Evolutionary conservation across 2,329 filamentous ascomycete genomes (phyloP), one percentile per base, ranked within the genome.

Genomic region (Botrytis hyacinthi): DNA sequence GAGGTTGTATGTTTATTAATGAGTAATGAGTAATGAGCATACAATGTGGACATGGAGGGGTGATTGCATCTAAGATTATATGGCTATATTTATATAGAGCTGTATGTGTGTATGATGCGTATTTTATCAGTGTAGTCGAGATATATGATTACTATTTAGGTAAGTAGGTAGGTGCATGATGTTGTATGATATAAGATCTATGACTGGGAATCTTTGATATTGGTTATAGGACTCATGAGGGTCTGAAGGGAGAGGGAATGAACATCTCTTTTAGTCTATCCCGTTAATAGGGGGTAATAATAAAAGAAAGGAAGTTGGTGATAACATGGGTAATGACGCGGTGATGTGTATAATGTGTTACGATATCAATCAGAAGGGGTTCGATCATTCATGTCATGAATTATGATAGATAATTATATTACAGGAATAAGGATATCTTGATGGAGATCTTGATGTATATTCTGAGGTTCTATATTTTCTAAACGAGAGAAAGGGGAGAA

Each of bases 311-410:
- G 46, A 51, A 10, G 22, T 26, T 26, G 12, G 4, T 51, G 22
- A 26, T 51, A 14, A 51, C 1, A 14, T n/a, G 6, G 10, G 4
- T 1, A 2, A 26, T 51, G 10, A 51, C 4, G 48, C 5, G 4
- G 12, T 51, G 46, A 51, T 12, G 22, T 51, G 10, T 14, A 12
- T 3, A 14, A 3, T n/a, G 22, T n/a, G 22, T 51, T n/a, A 51
- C 0, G 4, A n/a, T 51, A n/a, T 51, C 4, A 1, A n/a, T 14
- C n/a, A 10, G 10, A n/a, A 26, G 22, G 10, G 4, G 4, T n/a
- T n/a, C 3, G 9, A n/a, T 51, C 48, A 51, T n/a, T 14, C 10
- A 51, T 14, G 10, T n/a, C 48, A 7, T n/a, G 12, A 51, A 51
- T 51, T 5, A 51, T 14, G 22, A 51, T n/a, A 14, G 1, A n/a